Base-by-base conservation (phyloP, 805 yeast species). In the Hanseniaspora lachancei region DNA sequence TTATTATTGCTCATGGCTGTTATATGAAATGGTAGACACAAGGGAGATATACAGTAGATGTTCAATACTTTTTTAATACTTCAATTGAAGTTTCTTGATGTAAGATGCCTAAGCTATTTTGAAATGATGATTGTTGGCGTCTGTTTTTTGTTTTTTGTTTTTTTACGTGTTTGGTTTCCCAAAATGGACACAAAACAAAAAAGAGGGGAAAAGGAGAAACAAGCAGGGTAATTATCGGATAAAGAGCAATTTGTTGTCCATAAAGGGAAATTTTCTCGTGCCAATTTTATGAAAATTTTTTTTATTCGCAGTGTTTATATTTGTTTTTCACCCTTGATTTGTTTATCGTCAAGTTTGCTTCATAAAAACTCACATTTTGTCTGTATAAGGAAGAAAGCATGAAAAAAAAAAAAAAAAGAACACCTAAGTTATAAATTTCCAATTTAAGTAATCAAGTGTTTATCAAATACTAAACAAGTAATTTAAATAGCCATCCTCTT, bases 1-100 rank as follows among this genome's bases (percentile, higher is more conserved):
- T 21, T 49, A 46, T 55, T 60, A 47, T 32, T 48, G 43, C 47
- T 56, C 48, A 48, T 39, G 24, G 10, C n/a, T 41, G 16, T 23
- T 15, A n/a, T 20, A 5, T 20, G 42, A 9, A 40, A 40, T 40
- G 35, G 35, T 32, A 32, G 35, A 32, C 35, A 6, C 29, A 27
- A 27, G 8, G 5, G 29, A 27, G 29, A 27, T 27, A 27, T 27
- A 2, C 29, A 27, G 8, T 27, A 27, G 5, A 7, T 27, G 29
- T 27, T 4, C 8, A 27, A n/a, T n/a, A n/a, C n/a, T n/a, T n/a
- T n/a, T 27, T 2, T 1, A 6, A 7, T 27, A 27, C 8, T 5
- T 27, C 9, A 27, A 27, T 27, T 27, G 8, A 27, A 2, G 29
- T 27, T 7, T 1, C 8, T 27, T 27, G 29, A 27, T 27, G 8